Conservation (phyloP, 1,284 basidiomycete species). For the Ceratorhiza oryzae-sativae region DNA sequence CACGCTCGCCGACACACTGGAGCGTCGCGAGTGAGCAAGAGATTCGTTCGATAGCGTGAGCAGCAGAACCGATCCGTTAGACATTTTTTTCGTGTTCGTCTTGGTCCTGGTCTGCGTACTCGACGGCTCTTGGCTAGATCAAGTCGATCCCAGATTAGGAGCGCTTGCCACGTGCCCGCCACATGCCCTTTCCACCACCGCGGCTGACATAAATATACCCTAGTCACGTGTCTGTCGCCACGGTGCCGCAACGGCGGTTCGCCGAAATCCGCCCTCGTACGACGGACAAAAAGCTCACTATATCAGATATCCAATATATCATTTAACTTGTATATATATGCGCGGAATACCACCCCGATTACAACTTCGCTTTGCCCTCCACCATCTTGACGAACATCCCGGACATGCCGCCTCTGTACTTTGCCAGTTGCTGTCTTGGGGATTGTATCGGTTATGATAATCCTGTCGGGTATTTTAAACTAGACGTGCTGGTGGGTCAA, state of each 20-base stretch:
- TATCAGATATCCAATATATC: too few species aligned
- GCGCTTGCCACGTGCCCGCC: conserved; percentile 33
- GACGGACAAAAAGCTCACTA: too few species aligned
- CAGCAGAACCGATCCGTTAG: conserved; percentile 9
- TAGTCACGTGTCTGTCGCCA: conserved; percentile 2
- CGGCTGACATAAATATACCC: not conserved
- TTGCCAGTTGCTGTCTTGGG: conserved; percentile 51
- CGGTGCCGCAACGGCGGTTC: too few species aligned
- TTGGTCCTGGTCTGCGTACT: conserved; percentile 27
- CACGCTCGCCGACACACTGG: conserved; percentile 23
- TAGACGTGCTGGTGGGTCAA: conserved; percentile 11
- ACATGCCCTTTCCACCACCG: conserved; percentile 11
- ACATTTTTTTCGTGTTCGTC: not conserved
- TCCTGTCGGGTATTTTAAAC: conserved; percentile 49
- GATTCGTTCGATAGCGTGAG: conserved; percentile 8
- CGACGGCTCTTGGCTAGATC: conserved; percentile 17
- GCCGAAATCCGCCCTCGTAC: too few species aligned
- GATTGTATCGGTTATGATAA: conserved; percentile 47
- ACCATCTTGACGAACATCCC: conserved; percentile 46
- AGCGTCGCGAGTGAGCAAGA: conserved; percentile 19
- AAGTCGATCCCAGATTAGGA: conserved; percentile 18
- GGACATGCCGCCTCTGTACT: conserved; percentile 49
- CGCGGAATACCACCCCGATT: not conserved
- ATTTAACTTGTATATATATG: not conserved
- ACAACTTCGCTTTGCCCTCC: conserved; percentile 44